These are phyloP conservation scores for Neohortaea acidophila DNA, from an alignment of 495 filamentous ascomycete species.

Conservation along the genomic window DNA sequence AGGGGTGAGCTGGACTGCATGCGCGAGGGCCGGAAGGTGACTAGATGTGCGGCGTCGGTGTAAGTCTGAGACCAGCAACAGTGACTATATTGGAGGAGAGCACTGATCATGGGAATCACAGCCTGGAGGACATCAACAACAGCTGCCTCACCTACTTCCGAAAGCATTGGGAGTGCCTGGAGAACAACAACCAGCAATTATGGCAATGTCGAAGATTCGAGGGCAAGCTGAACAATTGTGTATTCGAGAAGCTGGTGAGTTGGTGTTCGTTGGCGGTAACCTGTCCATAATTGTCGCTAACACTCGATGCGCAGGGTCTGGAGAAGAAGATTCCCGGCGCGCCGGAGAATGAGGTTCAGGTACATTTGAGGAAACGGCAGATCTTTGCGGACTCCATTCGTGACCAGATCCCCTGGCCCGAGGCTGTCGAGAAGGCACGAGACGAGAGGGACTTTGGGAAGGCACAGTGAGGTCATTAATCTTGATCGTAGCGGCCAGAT, in stretches of 20 bases:
- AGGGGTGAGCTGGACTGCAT: slow-evolving; percentile 86
- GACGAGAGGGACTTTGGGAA: too few species aligned
- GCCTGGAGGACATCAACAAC: slow-evolving; percentile 90
- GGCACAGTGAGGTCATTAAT: too few species aligned
- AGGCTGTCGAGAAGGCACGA: too few species aligned
- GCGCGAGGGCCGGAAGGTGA: slow-evolving; percentile 91
- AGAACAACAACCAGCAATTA: slow-evolving; percentile 91
- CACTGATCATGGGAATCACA: slow-evolving; percentile 22
- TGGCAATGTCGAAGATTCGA: slow-evolving; percentile 75
- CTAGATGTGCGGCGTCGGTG: slow-evolving; percentile 90
- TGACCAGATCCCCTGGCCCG: too few species aligned
- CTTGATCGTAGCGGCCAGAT: too few species aligned
- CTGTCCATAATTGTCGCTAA: neutral
- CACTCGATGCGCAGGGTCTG: slow-evolving; percentile 44
- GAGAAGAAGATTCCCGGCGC: slow-evolving; percentile 81
- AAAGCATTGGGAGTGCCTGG: slow-evolving; percentile 84
- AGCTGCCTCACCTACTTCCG: slow-evolving; percentile 83
- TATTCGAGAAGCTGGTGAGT: slow-evolving; percentile 86
- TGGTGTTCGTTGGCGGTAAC: neutral
- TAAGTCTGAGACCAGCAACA: slow-evolving; percentile 26
- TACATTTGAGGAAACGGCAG: slow-evolving; percentile 68
- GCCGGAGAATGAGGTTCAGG: slow-evolving; percentile 58
- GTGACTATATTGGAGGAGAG: neutral
- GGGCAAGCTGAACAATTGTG: slow-evolving; percentile 76
- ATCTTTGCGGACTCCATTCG: slow-evolving; percentile 53